Evolutionary conservation across 1,284 basidiomycete species (phyloP).

Genomic region (Salmacisia buchloeana): DNA sequence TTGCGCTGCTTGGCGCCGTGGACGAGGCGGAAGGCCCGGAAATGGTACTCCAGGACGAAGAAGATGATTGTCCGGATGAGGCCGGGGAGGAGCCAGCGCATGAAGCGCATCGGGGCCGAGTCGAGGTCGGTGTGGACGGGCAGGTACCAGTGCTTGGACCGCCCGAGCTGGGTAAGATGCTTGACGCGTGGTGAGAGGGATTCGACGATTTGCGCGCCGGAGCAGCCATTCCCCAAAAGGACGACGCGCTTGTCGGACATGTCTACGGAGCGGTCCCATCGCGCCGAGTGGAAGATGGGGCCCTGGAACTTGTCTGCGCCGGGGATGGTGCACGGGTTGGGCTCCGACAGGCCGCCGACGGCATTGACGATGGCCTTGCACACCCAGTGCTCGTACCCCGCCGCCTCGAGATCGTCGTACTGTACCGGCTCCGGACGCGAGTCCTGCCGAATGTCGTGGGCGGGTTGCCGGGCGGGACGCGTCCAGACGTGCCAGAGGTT

Average conservation of each 20-base stretch:
- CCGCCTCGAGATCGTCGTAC: background rate
- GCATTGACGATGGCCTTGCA: slow-evolving; percentile 41
- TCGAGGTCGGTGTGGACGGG: slow-evolving; percentile 18
- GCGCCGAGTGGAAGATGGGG: slow-evolving; percentile 46
- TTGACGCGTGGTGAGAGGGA: slow-evolving; percentile 7
- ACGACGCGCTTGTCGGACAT: slow-evolving; percentile 48
- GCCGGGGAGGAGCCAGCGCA: slow-evolving; percentile 18
- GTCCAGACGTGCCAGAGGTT: slow-evolving; percentile 22
- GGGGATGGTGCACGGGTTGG: slow-evolving; percentile 39
- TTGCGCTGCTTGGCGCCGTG: slow-evolving; percentile 18
- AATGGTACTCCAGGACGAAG: slow-evolving; percentile 22
- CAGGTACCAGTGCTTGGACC: slow-evolving; percentile 27
- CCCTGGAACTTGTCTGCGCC: slow-evolving; percentile 43
- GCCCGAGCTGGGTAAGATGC: background rate
- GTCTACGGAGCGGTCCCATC: slow-evolving; percentile 48
- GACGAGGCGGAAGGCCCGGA: slow-evolving; percentile 15
- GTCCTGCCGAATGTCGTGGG: background rate
- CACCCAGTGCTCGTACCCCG: slow-evolving; percentile 31
- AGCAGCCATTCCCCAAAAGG: slow-evolving; percentile 48
- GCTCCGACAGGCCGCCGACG: slow-evolving; percentile 43
- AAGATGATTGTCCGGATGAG: slow-evolving; percentile 19
- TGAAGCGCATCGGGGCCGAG: background rate
- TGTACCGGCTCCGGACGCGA: background rate
- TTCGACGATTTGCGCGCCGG: slow-evolving; percentile 34
- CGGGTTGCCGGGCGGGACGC: slow-evolving; percentile 11